Evolutionary conservation across 2,329 filamentous ascomycete genomes (phyloP), one percentile per base, ranked within the genome.

Genomic region (Chaetomium sp.): DNA sequence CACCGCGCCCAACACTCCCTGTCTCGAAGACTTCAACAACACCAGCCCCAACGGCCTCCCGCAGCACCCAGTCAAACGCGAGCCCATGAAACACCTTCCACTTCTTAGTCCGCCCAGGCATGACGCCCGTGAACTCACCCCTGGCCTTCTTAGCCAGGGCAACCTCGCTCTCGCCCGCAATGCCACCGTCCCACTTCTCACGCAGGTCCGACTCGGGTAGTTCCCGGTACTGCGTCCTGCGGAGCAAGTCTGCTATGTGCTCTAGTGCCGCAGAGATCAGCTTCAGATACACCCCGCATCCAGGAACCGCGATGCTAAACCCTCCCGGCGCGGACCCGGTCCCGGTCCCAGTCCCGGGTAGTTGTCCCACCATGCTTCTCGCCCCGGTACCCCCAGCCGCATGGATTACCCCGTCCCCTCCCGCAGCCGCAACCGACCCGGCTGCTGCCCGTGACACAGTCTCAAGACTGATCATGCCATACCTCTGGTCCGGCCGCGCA

Each of bases 1-100:
- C 78, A 9, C 82, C 87, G 57, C 79, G 76, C 1, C 87, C 87
- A n/a, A 90, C 85, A 63, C 82, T 87, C 11, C 84, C 77, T 10
- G 87, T 91, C 65, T 89, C 81, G 68, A 91, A 91, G 11, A 88
- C 71, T 69, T 91, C 87, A 4, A 90, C 78, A 12, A 86, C 66
- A 1, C 88, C 88, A 34, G 83, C 76, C 0, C 87, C 88, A 32
- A 88, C 76, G 44, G 85, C 87, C 68, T 90, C 86, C 42, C 80
- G 83, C 43, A 91, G 67, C 12, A 88, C 76, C 85, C 85, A 91
- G 56, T 86, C 79, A 69, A 89, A 91, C 44, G 78, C 72, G 58
- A 89, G 69, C 0, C 88, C 88, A 64, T 81, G 80, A 60, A 89
- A 88, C 35, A 81, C 77, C 66, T 78, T 85, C 88, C 88, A 91